A percentile compares a stretch with the other conserved stretches of the same genome.
phyloP scores from a whole-genome alignment of 352 stramenopile genomes.

The Phytophthora pluvialis region DNA sequence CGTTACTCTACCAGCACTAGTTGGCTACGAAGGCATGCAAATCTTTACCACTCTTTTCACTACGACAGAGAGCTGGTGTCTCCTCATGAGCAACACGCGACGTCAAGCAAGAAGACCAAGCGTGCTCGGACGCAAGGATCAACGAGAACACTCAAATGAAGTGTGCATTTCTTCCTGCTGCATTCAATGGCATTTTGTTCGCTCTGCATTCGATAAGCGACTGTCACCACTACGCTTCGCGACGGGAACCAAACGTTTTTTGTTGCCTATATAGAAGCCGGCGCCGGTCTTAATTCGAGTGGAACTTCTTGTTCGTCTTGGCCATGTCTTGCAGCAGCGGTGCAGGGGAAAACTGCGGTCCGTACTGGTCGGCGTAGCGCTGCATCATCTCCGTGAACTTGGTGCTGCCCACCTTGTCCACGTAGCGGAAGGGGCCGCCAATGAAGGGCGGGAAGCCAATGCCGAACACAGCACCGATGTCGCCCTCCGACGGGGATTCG shows the following conservation, averaged over 20 bases:
- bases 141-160: constrained; percentile 13
- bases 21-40: not conserved
- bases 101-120: not conserved
- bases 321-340: constrained; percentile 97
- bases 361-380: constrained; percentile 94
- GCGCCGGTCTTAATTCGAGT: constrained; percentile 67
- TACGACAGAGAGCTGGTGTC: constrained; percentile 18
- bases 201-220: constrained; percentile 19
- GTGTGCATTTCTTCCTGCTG: constrained; percentile 34
- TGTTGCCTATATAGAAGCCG: constrained; percentile 21
- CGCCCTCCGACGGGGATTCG: constrained; percentile 94
- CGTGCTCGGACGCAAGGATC: not conserved
- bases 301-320: constrained; percentile 98
- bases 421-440: constrained; percentile 96
- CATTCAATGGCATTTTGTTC: constrained; percentile 27
- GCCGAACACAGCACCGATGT: constrained; percentile 99
- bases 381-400: constrained; percentile 98
- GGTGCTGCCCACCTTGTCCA: constrained; percentile 94
- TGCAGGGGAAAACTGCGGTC: constrained; percentile 96
- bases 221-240: not conserved
- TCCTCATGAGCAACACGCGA: constrained; percentile 13
- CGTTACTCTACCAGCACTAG: not conserved
- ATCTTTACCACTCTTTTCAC: not conserved
- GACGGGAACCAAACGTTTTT: constrained; percentile 1
- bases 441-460: constrained; percentile 98